Evolutionary conservation across 352 stramenopile species (phyloP).

Genomic region (Phytophthora melonis): DNA sequence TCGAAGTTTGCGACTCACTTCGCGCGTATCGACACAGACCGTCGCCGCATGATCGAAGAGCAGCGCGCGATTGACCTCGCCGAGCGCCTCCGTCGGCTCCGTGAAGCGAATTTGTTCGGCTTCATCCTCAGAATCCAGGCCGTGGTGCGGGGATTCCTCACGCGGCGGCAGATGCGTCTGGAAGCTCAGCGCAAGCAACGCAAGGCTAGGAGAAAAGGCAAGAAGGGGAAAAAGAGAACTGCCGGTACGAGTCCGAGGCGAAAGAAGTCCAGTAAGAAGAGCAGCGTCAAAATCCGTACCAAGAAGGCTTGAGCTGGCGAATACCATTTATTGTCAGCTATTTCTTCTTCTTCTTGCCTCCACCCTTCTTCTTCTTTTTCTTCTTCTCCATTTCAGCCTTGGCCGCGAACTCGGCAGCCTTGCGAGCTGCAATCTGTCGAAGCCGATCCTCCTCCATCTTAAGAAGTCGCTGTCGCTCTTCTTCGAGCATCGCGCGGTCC

Average conservation of each 20-base stretch:
- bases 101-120: constrained; percentile 59
- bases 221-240: constrained; percentile 40
- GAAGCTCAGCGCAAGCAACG: constrained; percentile 31
- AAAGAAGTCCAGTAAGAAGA: constrained; percentile 28
- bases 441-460: constrained; percentile 71
- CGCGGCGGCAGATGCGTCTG: constrained; percentile 46
- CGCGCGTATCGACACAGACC: constrained; percentile 63
- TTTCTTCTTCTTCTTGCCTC: constrained; percentile 72
- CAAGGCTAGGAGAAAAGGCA: constrained; percentile 41
- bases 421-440: constrained; percentile 72
- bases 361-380: constrained; percentile 80
- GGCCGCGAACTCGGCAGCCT: constrained; percentile 77
- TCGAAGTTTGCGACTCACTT: constrained; percentile 53
- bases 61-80: constrained; percentile 44
- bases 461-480: constrained; percentile 61
- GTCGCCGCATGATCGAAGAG: constrained; percentile 59
- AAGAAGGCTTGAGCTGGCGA: constrained; percentile 30
- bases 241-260: constrained; percentile 16
- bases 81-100: constrained; percentile 40
- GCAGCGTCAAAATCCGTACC: constrained; percentile 14
- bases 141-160: constrained; percentile 67
- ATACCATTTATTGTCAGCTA: no score
- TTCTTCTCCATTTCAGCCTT: constrained; percentile 83
- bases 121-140: constrained; percentile 70
- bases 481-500: constrained; percentile 55